A percentile compares a stretch with the other conserved stretches of the same genome.
Conservation (phyloP, 805 yeast species). For the Lipomyces orientalis region DNA sequence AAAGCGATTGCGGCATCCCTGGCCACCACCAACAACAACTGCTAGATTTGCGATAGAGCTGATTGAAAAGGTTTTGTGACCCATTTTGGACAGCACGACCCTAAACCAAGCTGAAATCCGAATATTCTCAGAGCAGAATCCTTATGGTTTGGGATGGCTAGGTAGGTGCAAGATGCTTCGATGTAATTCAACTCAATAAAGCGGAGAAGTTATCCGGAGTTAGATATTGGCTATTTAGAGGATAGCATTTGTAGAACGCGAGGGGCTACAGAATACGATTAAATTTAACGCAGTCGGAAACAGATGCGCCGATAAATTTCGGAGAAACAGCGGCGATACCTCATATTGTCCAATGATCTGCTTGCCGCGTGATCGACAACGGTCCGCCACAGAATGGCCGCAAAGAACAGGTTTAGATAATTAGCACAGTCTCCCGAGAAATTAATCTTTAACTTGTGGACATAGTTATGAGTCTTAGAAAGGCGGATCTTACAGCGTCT, state of each 20-base stretch:
- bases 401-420: too few relatives aligned
- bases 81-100: not conserved
- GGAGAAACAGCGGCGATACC: not conserved
- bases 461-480: too few relatives aligned
- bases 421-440: too few relatives aligned
- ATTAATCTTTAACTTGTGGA: too few relatives aligned
- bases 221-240: not conserved
- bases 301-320: not conserved
- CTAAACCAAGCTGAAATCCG: not conserved
- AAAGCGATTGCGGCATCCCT: slow-evolving; percentile 2
- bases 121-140: not conserved
- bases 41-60: slow-evolving; percentile 5
- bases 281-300: too few relatives aligned
- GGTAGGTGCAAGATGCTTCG: not conserved
- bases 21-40: slow-evolving; percentile 8
- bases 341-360: not conserved
- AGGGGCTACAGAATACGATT: too few relatives aligned
- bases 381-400: too few relatives aligned
- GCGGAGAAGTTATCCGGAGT: not conserved
- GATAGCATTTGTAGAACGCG: not conserved
- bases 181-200: not conserved
- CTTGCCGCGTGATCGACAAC: too few relatives aligned
- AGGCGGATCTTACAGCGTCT: not conserved
- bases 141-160: not conserved
- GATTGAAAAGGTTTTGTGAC: not conserved